phyloP scores from a whole-genome alignment of 805 yeast species.

The Kazachstania viticola region DNA sequence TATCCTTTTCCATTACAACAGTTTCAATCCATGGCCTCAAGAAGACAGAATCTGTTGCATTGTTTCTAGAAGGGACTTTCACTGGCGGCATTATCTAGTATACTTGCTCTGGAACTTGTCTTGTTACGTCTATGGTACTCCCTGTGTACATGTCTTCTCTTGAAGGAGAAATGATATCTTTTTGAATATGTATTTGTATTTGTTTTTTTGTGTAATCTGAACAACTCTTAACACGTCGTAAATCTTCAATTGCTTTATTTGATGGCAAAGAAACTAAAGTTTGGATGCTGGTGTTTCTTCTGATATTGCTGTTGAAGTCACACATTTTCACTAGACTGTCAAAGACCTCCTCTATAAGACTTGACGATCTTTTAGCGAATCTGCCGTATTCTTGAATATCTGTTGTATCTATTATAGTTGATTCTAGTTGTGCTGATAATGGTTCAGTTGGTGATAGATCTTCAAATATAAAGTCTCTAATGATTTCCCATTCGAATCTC shows the following conservation, averaged over 20 bases:
- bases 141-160: too few relatives aligned
- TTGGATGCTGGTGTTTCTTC: too few relatives aligned
- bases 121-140: too few relatives aligned
- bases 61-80: constrained; percentile 6
- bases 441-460: constrained; percentile 1
- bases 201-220: too few relatives aligned
- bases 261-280: too few relatives aligned
- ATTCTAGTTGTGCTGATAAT: neutral
- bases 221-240: too few relatives aligned
- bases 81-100: constrained; percentile 15
- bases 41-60: constrained; percentile 12
- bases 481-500: constrained; percentile 5
- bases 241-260: too few relatives aligned
- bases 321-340: neutral
- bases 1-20: too few relatives aligned
- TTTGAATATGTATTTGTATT: too few relatives aligned
- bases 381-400: neutral
- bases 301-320: too few relatives aligned
- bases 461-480: constrained; percentile 2
- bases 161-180: too few relatives aligned
- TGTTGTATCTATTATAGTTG: neutral
- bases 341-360: constrained; percentile 2
- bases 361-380: constrained; percentile 1
- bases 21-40: constrained; percentile 18
- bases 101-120: too few relatives aligned